These are phyloP conservation scores for Globisporangium polare DNA, from an alignment of 352 stramenopile species.

Conservation along the genomic window DNA sequence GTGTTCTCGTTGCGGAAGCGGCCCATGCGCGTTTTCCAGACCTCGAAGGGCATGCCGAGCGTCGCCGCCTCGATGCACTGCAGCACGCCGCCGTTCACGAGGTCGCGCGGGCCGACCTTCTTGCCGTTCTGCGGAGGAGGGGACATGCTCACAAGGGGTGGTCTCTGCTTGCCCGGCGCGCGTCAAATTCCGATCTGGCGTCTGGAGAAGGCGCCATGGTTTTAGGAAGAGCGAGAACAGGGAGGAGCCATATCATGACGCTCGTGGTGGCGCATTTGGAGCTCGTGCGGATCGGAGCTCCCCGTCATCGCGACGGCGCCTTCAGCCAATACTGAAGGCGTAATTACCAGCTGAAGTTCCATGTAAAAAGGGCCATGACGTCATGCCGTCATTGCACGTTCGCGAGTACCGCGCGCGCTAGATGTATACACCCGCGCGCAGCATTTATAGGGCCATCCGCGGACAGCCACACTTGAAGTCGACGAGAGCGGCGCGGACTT, in stretches of 20 bases:
- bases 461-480: neutral
- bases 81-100: slow-evolving; percentile 77
- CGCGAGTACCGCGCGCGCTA: neutral
- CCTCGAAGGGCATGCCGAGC: slow-evolving; percentile 90
- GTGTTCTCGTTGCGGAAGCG: slow-evolving; percentile 83
- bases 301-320: neutral
- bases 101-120: slow-evolving; percentile 75
- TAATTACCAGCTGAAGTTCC: slow-evolving; percentile 11
- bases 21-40: slow-evolving; percentile 93
- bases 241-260: neutral
- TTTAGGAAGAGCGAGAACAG: neutral
- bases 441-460: neutral
- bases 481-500: neutral
- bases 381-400: slow-evolving; percentile 17
- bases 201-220: neutral
- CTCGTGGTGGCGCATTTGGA: neutral
- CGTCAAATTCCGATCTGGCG: slow-evolving; percentile 14
- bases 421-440: neutral
- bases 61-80: slow-evolving; percentile 88
- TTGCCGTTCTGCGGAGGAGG: slow-evolving; percentile 62
- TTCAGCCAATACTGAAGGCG: slow-evolving; percentile 7
- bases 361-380: slow-evolving; percentile 13
- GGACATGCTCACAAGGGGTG: slow-evolving; percentile 33
- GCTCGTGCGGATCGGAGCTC: neutral
- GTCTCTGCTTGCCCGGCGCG: neutral